Conservation (phyloP, 2,329 filamentous ascomycete species). For the Onygena corvina region DNA sequence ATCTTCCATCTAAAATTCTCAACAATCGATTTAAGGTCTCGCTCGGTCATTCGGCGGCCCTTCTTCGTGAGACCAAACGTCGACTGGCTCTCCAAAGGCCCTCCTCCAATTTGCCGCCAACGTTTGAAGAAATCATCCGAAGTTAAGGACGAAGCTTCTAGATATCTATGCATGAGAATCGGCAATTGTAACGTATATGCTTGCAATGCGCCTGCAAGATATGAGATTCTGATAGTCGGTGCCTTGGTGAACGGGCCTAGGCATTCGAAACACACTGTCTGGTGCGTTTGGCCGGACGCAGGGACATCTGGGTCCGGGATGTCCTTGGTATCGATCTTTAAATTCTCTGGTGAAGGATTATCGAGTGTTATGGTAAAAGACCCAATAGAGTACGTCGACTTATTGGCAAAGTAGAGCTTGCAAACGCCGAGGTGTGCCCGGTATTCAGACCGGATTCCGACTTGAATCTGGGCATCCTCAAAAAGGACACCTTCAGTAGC, state of each 20-base stretch:
- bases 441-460: slow-evolving; percentile 87
- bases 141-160: slow-evolving; percentile 77
- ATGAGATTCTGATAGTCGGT: slow-evolving; percentile 87
- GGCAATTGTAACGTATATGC: slow-evolving; percentile 85
- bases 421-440: slow-evolving; percentile 89
- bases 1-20: slow-evolving; percentile 85
- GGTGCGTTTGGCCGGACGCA: slow-evolving; percentile 68
- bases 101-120: slow-evolving; percentile 95
- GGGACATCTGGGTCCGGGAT: slow-evolving; percentile 72
- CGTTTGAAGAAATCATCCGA: slow-evolving; percentile 97
- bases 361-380: slow-evolving; percentile 93
- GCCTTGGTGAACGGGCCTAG: slow-evolving; percentile 68
- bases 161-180: slow-evolving; percentile 84
- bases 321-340: slow-evolving; percentile 79
- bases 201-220: slow-evolving; percentile 85
- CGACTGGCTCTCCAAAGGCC: slow-evolving; percentile 72
- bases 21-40: slow-evolving; percentile 59
- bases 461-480: slow-evolving; percentile 85
- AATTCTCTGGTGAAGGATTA: slow-evolving; percentile 49
- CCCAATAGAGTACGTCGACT: slow-evolving; percentile 68
- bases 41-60: slow-evolving; percentile 54
- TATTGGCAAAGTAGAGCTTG: slow-evolving; percentile 93
- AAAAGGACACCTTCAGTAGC: slow-evolving; percentile 78
- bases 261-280: slow-evolving; percentile 89
- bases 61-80: slow-evolving; percentile 60